phyloP scores from a whole-genome alignment of 495 filamentous ascomycete species.

The Parachaetomium inaequale region DNA sequence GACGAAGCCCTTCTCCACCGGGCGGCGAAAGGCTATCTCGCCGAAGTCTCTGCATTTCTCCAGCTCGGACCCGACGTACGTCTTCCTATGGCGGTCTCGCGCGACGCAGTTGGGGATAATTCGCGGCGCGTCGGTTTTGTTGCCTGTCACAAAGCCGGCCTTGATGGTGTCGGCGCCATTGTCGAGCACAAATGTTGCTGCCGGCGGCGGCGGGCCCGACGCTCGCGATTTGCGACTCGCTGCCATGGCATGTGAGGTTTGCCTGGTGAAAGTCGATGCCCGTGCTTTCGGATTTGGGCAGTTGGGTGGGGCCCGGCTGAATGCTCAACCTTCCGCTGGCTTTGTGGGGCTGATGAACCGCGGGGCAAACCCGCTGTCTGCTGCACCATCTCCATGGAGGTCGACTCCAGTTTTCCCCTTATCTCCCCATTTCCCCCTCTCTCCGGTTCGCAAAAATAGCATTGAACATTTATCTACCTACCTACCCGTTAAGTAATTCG shows the following conservation, averaged over 20 bases:
- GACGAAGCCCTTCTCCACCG: constrained; percentile 91
- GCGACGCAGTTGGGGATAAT: constrained; percentile 86
- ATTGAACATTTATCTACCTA: too few relatives aligned
- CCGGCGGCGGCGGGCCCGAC: constrained; percentile 45
- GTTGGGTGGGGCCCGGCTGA: neutral
- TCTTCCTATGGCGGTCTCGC: constrained; percentile 70
- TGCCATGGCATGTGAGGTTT: constrained; percentile 37
- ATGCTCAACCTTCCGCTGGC: too few relatives aligned
- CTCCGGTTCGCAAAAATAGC: too few relatives aligned
- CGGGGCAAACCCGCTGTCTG: too few relatives aligned
- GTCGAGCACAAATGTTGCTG: constrained; percentile 80
- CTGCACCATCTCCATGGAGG: too few relatives aligned
- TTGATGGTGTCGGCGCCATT: constrained; percentile 95
- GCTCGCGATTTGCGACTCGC: constrained; percentile 40
- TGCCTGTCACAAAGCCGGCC: constrained; percentile 67
- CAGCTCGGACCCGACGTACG: constrained; percentile 78
- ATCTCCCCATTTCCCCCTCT: too few relatives aligned
- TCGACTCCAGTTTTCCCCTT: too few relatives aligned
- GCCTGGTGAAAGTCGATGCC: neutral
- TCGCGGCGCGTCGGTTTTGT: constrained; percentile 53
- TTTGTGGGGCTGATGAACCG: too few relatives aligned
- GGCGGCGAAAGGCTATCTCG: constrained; percentile 80
- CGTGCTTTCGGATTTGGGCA: neutral
- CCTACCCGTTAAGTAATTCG: too few relatives aligned
- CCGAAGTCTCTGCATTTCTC: constrained; percentile 81